Base-by-base conservation (phyloP, 768 basidiomycete genomes). In the Coprinopsis cinerea region DNA sequence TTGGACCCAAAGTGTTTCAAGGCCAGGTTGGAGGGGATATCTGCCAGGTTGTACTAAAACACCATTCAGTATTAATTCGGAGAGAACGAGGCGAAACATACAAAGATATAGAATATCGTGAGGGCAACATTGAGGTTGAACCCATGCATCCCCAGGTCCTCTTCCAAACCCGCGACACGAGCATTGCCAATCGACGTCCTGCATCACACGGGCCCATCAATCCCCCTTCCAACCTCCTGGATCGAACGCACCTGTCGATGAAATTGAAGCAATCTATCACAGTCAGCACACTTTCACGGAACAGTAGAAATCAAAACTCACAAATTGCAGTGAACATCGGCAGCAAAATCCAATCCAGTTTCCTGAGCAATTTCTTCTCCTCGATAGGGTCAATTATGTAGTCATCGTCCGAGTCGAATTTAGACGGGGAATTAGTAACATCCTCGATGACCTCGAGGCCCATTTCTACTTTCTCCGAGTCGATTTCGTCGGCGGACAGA, bases 1-100 rank as follows among this genome's bases (percentile, higher is more conserved):
- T 72, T 66, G 0, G 81, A 75, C 0, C 80, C 79, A 24, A 79
- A 57, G 23, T 54, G 61, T 36, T 55, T 52, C 20, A 78, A 64
- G 9, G 75, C 53, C 32, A 78, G 52, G 50, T 76, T 78, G 15
- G 75, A 67, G 7, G 78, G 78, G 4, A 80, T 60, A 53, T 79
- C 78, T 4, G 72, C 65, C 13, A 59, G 53, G 24, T 76, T 71
- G 47, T 76, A 77, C 5, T 74, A 46, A 30, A 13, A n/a, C n/a
- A 37, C n/a, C 9, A 20, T 46, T 36, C 10, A 2, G 18, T 15
- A 44, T 32, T 27, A 7, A 20, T 37, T 24, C 15, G 15, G 22
- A 26, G 28, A 26, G n/a, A 51, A 22, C n/a, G n/a, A 17, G 39
- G 32, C 39, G 40, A 44, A 4, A 49, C 57, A 17, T 48, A 73